A percentile compares a stretch with the other conserved stretches of the same genome.
Evolutionary conservation across 1,139 yeast genomes (phyloP).

Genomic region (Sugiyamaella castrensis): DNA sequence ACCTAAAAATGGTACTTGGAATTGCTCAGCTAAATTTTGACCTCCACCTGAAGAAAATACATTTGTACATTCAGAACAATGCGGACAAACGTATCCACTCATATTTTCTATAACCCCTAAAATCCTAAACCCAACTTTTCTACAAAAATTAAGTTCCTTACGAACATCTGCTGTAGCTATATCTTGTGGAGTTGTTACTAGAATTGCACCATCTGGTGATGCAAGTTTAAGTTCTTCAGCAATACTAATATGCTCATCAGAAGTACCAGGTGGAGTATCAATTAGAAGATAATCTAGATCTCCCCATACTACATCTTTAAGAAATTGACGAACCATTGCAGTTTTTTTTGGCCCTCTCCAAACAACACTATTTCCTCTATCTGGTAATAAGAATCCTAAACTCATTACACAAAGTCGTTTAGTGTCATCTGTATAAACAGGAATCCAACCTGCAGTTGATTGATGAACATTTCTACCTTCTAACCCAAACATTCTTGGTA

Average conservation of each 20-base stretch:
- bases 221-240: slow-evolving; percentile 82
- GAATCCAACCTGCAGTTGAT: slow-evolving; percentile 85
- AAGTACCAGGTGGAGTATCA: slow-evolving; percentile 98
- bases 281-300: slow-evolving; percentile 74
- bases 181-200: slow-evolving; percentile 95
- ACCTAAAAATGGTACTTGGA: slow-evolving; percentile 69
- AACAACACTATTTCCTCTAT: slow-evolving; percentile 86
- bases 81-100: slow-evolving; percentile 96
- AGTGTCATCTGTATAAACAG: slow-evolving; percentile 54
- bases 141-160: slow-evolving; percentile 89
- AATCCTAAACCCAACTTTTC: slow-evolving; percentile 74
- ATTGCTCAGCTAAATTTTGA: slow-evolving; percentile 56
- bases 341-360: slow-evolving; percentile 99
- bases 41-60: slow-evolving; percentile 98
- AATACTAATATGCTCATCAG: slow-evolving; percentile 95
- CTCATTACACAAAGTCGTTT: slow-evolving; percentile 62
- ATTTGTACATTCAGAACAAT: slow-evolving; percentile 81
- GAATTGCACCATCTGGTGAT: slow-evolving; percentile 84
- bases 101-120: slow-evolving; percentile 92
- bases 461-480: slow-evolving; percentile 80
- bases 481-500: slow-evolving; percentile 94
- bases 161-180: slow-evolving; percentile 91
- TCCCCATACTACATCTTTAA: slow-evolving; percentile 91
- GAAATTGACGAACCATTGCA: slow-evolving; percentile 93
- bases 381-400: slow-evolving; percentile 80